These are phyloP conservation scores for Neophaeococcomyces mojaviensis DNA, from an alignment of 2,329 filamentous ascomycete genomes.

Conservation along the genomic window DNA sequence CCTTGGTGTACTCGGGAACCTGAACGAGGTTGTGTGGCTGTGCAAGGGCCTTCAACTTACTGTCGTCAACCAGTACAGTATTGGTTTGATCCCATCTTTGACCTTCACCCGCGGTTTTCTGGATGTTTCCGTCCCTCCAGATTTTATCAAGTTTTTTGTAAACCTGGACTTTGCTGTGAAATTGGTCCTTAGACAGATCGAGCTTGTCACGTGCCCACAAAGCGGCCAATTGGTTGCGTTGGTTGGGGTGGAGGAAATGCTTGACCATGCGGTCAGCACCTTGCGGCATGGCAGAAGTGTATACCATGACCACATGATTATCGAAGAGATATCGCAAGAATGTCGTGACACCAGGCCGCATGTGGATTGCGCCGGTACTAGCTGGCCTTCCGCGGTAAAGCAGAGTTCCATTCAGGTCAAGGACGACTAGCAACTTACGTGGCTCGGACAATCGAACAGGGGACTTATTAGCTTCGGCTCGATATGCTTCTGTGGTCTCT, in stretches of 20 bases:
- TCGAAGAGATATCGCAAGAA: constrained; percentile 70
- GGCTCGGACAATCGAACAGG: constrained; percentile 40
- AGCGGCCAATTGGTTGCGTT: constrained; percentile 53
- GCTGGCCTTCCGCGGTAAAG: constrained; percentile 50
- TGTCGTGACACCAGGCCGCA: constrained; percentile 57
- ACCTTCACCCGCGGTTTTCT: constrained; percentile 33
- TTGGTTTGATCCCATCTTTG: constrained; percentile 68
- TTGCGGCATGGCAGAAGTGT: constrained; percentile 72
- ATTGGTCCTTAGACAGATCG: constrained; percentile 58
- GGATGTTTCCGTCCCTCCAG: constrained; percentile 51
- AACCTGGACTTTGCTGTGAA: constrained; percentile 65
- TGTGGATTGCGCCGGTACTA: constrained; percentile 52
- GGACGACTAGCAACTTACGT: constrained; percentile 66
- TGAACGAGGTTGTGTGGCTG: constrained; percentile 79
- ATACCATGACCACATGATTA: constrained; percentile 75
- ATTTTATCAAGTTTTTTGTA: constrained; percentile 76
- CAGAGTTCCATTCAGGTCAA: constrained; percentile 91
- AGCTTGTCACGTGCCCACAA: constrained; percentile 75
- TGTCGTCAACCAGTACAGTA: constrained; percentile 86
- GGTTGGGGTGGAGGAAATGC: constrained; percentile 50
- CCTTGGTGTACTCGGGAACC: constrained; percentile 64
- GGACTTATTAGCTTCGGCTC: constrained; percentile 44
- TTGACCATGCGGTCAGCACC: constrained; percentile 66
- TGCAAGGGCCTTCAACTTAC: constrained; percentile 65
- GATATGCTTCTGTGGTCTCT: constrained; percentile 52